A percentile compares a stretch with the other conserved stretches of the same genome.
These are phyloP conservation scores for Cyclotella atomus DNA, from an alignment of 108 stramenopile species.

Conservation along the genomic window DNA sequence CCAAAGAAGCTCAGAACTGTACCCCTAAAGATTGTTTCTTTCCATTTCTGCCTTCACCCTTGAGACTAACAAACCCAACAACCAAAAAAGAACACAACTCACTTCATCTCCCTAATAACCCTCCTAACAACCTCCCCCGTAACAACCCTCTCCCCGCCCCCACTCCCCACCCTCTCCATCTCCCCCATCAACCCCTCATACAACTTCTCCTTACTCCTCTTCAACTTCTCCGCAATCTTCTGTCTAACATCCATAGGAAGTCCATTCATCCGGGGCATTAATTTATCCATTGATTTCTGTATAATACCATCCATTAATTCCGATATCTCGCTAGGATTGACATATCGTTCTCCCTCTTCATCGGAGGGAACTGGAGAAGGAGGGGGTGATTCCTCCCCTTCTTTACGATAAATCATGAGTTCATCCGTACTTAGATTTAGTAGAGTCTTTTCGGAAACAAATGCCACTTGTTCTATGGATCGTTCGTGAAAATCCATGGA, in stretches of 20 bases:
- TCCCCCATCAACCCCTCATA: constrained; percentile 43
- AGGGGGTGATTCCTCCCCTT: constrained; percentile 20
- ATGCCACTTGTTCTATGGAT: constrained; percentile 31
- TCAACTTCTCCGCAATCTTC: constrained; percentile 29
- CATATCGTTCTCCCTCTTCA: neutral
- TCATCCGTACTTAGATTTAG: constrained; percentile 38
- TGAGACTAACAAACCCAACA: too few species aligned
- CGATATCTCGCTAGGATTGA: constrained; percentile 20
- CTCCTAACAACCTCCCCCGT: constrained; percentile 38
- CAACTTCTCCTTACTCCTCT: constrained; percentile 26
- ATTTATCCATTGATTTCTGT: constrained; percentile 16
- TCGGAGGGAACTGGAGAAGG: too few species aligned
- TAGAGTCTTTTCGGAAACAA: constrained; percentile 17
- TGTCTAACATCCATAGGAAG: constrained; percentile 21
- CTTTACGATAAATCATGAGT: constrained; percentile 31
- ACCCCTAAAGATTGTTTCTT: too few species aligned
- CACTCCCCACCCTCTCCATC: constrained; percentile 24
- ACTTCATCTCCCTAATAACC: constrained; percentile 24
- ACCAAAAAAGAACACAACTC: neutral
- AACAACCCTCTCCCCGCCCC: constrained; percentile 25
- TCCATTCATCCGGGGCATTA: constrained; percentile 4
- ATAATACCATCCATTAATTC: constrained; percentile 34
- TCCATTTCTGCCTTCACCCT: too few species aligned
- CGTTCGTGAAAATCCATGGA: constrained; percentile 15
- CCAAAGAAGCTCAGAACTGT: too few species aligned